phyloP scores from a whole-genome alignment of 441 rosid genomes.

The Geranium incanum region DNA sequence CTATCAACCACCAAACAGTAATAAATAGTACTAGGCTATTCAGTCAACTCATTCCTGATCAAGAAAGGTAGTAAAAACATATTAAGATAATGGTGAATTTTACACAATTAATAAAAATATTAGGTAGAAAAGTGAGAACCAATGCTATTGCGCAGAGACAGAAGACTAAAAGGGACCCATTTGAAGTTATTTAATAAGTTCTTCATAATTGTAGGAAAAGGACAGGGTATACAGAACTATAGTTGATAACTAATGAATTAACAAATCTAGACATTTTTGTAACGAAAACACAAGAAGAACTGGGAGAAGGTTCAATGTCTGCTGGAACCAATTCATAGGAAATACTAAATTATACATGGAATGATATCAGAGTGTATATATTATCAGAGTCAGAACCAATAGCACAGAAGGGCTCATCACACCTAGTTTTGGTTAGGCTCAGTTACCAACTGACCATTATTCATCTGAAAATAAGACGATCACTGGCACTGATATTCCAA shows the following conservation, averaged over 20 bases:
- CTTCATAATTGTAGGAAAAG: not conserved
- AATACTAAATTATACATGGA: not conserved
- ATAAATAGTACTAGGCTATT: slow-evolving; percentile 10
- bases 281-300: not conserved
- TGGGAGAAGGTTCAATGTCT: not conserved
- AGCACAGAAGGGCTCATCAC: not conserved
- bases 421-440: not conserved
- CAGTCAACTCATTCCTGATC: not conserved
- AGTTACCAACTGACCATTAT: not conserved
- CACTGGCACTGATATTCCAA: not conserved
- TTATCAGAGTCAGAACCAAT: not conserved
- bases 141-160: not conserved
- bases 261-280: not conserved
- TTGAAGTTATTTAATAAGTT: not conserved
- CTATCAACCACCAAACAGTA: slow-evolving; percentile 35
- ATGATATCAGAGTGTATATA: not conserved
- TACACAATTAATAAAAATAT: not conserved
- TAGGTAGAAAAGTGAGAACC: not conserved
- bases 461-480: not conserved
- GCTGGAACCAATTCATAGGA: not conserved
- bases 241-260: not conserved
- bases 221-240: not conserved
- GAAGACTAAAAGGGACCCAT: not conserved
- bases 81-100: not conserved
- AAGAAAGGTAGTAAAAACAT: not conserved